Base-by-base conservation (phyloP, 1,284 basidiomycete genomes). In the Microbotryomycetes sp. region DNA sequence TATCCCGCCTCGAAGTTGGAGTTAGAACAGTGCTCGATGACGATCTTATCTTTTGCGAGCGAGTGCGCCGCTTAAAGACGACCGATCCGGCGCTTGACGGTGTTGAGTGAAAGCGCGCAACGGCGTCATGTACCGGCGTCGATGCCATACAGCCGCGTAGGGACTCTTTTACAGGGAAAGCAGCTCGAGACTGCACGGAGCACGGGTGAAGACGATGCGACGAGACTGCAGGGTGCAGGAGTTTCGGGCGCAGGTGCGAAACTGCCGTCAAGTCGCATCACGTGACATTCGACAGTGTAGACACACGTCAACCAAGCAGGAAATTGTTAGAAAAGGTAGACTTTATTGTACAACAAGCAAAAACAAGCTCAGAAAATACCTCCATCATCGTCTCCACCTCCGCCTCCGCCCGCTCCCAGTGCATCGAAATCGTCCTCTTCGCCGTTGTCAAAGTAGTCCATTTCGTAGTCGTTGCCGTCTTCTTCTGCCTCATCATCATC, bases 401-500 rank as follows among this genome's bases (percentile, higher is more conserved):
- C 63, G 9, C 35, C 35, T 2, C 60, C 60, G 16, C 63, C 64
- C 9, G 57, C 64, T 4, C 64, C 64, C 0, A 65, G 60, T 13
- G 41, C 47, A 35, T 65, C 64, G 27, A 56, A 29, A 45, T 66
- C 64, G 51, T 58, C 64, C 6, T 52, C 59, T 51, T 66, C 64
- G 21, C 59, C 64, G 24, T 59, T 66, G 52, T 66, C 64, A 24
- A 65, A 62, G 60, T 65, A 62, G 5, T 65, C 61, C 27, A 53
- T 57, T 51, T 64, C 65, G 59, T 64, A 60, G 49, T 61, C 62
- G 59, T 64, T 41, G 26, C 16, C 41, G 13, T 26, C 41, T 11
- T 55, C 54, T 18, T 55, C 54, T 9, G 26, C 54, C 9, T 55
- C 54, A 5, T 47, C 54, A 9, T 46, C 41, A 21, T 55, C 53